Evolutionary conservation across 208 protist genomes (phyloP).

Genomic region (Acanthamoeba royreba): DNA sequence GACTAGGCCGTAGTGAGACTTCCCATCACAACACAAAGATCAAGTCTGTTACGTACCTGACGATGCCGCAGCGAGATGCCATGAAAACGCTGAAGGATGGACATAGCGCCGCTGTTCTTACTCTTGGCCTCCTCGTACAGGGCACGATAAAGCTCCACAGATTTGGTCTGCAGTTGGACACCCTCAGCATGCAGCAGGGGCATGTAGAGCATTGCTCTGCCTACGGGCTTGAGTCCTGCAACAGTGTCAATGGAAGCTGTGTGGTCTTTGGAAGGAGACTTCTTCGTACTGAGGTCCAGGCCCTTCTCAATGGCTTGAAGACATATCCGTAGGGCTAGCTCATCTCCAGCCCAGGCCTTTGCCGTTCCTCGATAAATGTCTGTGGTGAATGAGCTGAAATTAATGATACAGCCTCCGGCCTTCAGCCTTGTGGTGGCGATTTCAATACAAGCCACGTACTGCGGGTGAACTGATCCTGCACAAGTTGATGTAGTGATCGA

Average conservation of each 20-base stretch:
- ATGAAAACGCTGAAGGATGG: conserved; percentile 29
- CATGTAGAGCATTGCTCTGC: conserved; percentile 35
- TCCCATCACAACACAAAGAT: not conserved
- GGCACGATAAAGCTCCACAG: not conserved
- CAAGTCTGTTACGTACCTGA: not conserved
- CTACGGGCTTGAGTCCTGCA: not conserved
- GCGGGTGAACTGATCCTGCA: not conserved
- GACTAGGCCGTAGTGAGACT: not conserved
- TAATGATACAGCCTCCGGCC: not conserved
- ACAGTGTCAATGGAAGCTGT: not conserved
- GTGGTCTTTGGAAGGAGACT: not conserved
- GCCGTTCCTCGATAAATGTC: conserved; percentile 15
- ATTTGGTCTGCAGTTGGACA: not conserved
- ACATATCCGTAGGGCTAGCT: not conserved
- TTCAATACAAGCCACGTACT: not conserved
- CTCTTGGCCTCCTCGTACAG: not conserved
- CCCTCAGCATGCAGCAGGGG: conserved; percentile 20
- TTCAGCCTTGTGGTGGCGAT: too few relatives aligned
- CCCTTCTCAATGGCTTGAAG: not conserved
- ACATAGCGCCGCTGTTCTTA: not conserved
- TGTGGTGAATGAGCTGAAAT: not conserved
- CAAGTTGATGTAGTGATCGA: too few relatives aligned
- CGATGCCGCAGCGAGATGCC: not conserved
- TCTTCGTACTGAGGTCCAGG: not conserved
- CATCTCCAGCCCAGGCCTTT: conserved; percentile 20